Conservation (phyloP, 192 early-diverging fungal genomes). For the Cetraspora pellucida region DNA sequence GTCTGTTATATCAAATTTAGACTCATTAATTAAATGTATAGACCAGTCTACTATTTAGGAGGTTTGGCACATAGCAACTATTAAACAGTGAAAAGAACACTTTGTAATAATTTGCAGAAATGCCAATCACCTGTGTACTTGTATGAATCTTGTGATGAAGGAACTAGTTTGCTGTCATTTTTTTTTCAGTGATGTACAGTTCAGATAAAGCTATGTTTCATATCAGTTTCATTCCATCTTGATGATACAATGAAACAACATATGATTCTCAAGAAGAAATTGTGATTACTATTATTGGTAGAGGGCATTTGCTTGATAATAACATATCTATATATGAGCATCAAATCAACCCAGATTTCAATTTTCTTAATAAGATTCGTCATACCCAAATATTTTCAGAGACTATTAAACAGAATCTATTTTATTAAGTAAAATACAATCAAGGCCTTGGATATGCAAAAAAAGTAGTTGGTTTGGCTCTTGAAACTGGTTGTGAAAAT, state of each 20-base stretch:
- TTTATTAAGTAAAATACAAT: too few relatives aligned
- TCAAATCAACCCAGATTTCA: too few relatives aligned
- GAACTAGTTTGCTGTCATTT: background rate
- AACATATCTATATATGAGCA: too few relatives aligned
- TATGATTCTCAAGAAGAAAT: background rate
- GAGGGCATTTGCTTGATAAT: too few relatives aligned
- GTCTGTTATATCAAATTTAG: too few relatives aligned
- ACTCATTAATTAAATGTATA: background rate
- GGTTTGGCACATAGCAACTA: background rate
- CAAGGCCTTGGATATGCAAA: too few relatives aligned
- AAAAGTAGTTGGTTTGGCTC: too few relatives aligned
- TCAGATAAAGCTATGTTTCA: background rate
- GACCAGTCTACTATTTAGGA: background rate
- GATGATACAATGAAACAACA: background rate
- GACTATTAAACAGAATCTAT: too few relatives aligned
- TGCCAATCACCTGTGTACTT: background rate
- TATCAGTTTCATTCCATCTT: background rate
- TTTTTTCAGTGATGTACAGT: background rate
- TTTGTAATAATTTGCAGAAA: background rate
- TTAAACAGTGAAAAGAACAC: background rate
- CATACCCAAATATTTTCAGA: too few relatives aligned
- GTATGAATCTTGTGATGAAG: background rate
- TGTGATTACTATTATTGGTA: background rate
- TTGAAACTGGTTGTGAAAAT: too few relatives aligned
- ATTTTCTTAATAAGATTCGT: too few relatives aligned